Evolutionary conservation across 1,284 basidiomycete species (phyloP), one percentile per base, ranked within the genome.

Genomic region (Apiotrichum mycotoxinovorans): DNA sequence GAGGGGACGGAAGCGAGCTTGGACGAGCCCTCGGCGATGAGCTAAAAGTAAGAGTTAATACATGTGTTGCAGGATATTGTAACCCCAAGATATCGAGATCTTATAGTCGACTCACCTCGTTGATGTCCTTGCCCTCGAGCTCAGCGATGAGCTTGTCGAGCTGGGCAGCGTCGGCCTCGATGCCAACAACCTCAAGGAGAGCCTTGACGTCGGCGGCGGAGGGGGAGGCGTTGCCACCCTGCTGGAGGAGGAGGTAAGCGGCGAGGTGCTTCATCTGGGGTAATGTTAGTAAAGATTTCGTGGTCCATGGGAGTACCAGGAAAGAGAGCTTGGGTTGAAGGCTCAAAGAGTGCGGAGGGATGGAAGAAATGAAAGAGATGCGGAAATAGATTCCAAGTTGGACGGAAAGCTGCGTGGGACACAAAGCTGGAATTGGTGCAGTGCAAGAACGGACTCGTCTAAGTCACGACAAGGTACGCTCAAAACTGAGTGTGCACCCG

Each of bases 201-300:
- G 85, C 85, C 82, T 87, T 94, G 82, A 99, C 83, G 79, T 98
- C 95, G 54, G 78, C 84, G 62, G 91, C 90, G 59, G 88, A 87
- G 66, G 96, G 96, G 66, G 84, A 86, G 72, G 85, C 68, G 79
- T 98, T 97, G 65, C 96, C 96, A 70, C 92, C 96, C 77, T 87
- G 85, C 80, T 90, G 88, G 81, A 98, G 91, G 79, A 99, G 91
- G 68, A 99, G 86, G 84, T 97, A 98, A 69, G 91, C 92, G 82
- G 94, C 95, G 81, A 98, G 83, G 81, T 95, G 84, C 83, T 91
- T 91, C 92, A 96, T 95, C 88, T 91, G 65, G 33, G 27, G n/a
- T 22, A 5, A 2, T 8, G 59, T 61, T 44, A 58, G 56, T 43
- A 40, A 11, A 2, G 18, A 2, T 3, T 7, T 27, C 26, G 15